Evolutionary conservation across 192 early-diverging fungal species (phyloP).

Genomic region (Linnemannia exigua): DNA sequence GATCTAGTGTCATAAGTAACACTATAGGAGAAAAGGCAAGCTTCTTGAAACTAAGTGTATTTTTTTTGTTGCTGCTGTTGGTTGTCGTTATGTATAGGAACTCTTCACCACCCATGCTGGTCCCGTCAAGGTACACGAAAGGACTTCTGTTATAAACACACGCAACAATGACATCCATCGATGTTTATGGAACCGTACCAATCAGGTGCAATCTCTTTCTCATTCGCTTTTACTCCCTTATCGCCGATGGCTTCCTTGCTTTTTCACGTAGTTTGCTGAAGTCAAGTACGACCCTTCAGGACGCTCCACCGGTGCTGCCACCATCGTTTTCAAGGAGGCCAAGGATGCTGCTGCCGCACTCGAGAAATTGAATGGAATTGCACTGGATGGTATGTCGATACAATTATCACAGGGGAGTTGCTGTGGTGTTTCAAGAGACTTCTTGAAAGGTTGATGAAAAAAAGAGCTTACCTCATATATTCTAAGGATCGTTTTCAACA

Average conservation of each 20-base stretch:
- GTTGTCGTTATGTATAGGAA: slow-evolving; percentile 50
- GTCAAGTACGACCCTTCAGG: slow-evolving; percentile 69
- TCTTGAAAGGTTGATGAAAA: no score
- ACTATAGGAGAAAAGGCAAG: no score
- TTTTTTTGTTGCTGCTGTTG: not conserved
- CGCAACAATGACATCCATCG: not conserved
- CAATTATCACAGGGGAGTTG: no score
- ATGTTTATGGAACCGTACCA: not conserved
- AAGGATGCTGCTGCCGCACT: slow-evolving; percentile 62
- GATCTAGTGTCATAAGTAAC: no score
- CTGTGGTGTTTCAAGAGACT: no score
- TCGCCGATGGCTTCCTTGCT: no score
- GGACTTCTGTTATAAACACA: slow-evolving; percentile 28
- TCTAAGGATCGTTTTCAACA: no score
- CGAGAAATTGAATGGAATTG: slow-evolving; percentile 64
- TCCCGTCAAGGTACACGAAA: slow-evolving; percentile 57
- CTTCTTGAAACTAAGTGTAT: no score
- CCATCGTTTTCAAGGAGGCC: slow-evolving; percentile 57
- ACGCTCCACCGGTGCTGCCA: slow-evolving; percentile 66
- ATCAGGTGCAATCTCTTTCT: not conserved
- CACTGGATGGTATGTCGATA: slow-evolving; percentile 62
- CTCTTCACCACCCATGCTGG: slow-evolving; percentile 64
- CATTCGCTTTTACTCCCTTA: not conserved
- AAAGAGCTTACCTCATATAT: no score
- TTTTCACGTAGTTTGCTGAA: slow-evolving; percentile 47